Evolutionary conservation across 768 basidiomycete genomes (phyloP).

Genomic region (Mycena albidolilacea): DNA sequence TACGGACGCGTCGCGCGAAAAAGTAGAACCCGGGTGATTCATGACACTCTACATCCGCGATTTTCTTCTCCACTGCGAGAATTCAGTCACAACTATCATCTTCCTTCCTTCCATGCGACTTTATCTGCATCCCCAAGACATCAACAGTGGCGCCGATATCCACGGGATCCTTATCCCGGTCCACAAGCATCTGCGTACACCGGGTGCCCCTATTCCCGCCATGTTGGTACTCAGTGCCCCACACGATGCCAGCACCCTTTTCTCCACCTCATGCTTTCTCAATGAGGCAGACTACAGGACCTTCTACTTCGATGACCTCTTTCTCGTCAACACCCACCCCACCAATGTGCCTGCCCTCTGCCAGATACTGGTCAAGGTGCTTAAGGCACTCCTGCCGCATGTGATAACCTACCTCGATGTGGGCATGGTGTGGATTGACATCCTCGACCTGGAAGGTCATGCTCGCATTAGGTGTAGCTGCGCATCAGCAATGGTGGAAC

Average conservation of each 20-base stretch:
- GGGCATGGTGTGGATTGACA: neutral
- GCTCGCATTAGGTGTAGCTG: neutral
- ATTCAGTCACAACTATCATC: neutral
- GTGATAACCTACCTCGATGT: neutral
- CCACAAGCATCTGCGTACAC: neutral
- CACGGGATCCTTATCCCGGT: slow-evolving; percentile 3
- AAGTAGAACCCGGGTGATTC: too few species aligned
- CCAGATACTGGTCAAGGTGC: slow-evolving; percentile 2
- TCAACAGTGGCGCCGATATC: neutral
- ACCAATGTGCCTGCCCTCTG: neutral
- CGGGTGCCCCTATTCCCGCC: neutral
- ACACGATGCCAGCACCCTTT: neutral
- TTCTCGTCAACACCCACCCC: neutral
- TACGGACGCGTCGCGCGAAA: too few species aligned
- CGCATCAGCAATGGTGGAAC: neutral
- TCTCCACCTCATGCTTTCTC: neutral
- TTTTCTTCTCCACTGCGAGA: neutral
- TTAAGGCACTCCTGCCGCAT: neutral
- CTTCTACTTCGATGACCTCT: neutral
- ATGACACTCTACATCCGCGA: too few species aligned
- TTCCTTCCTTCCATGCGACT: slow-evolving; percentile 1
- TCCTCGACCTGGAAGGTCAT: neutral
- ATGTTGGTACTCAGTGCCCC: neutral
- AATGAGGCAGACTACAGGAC: neutral
- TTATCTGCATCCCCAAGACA: neutral